Percentiles rank a stretch among this genome's conserved stretches.
Evolutionary conservation across 805 yeast species (phyloP).

Genomic region (Gaillardinia entomophila): DNA sequence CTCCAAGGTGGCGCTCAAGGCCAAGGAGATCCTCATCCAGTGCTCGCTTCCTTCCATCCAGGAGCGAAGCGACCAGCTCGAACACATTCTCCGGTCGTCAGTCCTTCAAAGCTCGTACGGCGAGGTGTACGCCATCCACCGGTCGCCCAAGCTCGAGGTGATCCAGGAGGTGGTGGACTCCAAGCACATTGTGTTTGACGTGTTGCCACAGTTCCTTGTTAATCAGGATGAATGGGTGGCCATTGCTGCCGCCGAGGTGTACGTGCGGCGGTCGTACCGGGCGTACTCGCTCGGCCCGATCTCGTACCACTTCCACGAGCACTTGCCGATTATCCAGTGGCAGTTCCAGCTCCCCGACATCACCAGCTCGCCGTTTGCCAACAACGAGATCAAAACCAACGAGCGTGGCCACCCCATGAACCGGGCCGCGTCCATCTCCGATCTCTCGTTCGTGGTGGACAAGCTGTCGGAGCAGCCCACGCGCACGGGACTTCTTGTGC

Average conservation of each 20-base stretch:
- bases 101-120: slow-evolving; percentile 90
- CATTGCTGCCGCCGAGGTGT: slow-evolving; percentile 95
- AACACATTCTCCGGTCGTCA: slow-evolving; percentile 87
- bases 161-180: slow-evolving; percentile 93
- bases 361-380: slow-evolving; percentile 57
- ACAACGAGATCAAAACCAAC: slow-evolving; percentile 3
- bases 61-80: slow-evolving; percentile 96
- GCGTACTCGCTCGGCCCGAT: slow-evolving; percentile 87
- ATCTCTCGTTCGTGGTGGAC: slow-evolving; percentile 78
- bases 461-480: slow-evolving; percentile 58
- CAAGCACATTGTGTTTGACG: slow-evolving; percentile 93
- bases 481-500: slow-evolving; percentile 80
- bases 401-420: slow-evolving; percentile 38
- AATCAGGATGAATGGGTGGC: slow-evolving; percentile 83
- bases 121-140: slow-evolving; percentile 67
- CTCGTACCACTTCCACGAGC: slow-evolving; percentile 48
- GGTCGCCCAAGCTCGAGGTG: slow-evolving; percentile 74
- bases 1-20: slow-evolving; percentile 90
- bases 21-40: slow-evolving; percentile 93
- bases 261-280: slow-evolving; percentile 93
- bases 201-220: slow-evolving; percentile 82
- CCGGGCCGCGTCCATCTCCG: slow-evolving; percentile 90
- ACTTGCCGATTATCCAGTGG: slow-evolving; percentile 78
- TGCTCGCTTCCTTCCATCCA: slow-evolving; percentile 94
- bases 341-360: slow-evolving; percentile 77